Conservation (phyloP, 2,329 filamentous ascomycete species). For the Botrytis fragariae region DNA sequence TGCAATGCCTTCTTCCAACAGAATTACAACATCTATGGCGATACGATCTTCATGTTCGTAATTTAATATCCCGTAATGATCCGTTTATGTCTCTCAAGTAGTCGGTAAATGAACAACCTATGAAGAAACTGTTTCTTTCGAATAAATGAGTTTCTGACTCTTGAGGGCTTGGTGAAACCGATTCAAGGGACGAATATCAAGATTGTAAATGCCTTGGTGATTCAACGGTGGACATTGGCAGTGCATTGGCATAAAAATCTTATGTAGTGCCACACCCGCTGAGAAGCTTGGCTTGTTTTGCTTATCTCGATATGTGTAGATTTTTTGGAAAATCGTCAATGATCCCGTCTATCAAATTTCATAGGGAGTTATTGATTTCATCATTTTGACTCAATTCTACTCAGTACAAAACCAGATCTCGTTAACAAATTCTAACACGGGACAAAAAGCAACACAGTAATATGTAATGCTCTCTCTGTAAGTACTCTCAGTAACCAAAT, state of each 20-base stretch:
- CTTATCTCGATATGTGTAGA: neutral
- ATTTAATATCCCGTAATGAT: neutral
- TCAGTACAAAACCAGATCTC: neutral
- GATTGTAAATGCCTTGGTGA: neutral
- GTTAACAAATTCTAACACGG: rapidly evolving
- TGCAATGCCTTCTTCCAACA: neutral
- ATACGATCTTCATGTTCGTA: slow-evolving; percentile 5
- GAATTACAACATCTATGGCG: slow-evolving; percentile 4
- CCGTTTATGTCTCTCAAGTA: neutral
- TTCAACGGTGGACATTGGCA: neutral
- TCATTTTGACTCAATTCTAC: neutral
- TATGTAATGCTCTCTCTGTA: neutral
- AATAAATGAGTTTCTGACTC: neutral
- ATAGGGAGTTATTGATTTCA: neutral
- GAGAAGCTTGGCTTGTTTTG: neutral
- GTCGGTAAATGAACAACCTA: neutral
- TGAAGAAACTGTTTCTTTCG: neutral
- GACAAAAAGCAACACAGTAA: neutral
- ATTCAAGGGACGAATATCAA: neutral
- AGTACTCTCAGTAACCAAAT: no score
- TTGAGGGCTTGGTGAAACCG: neutral
- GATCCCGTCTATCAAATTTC: neutral
- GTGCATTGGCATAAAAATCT: neutral
- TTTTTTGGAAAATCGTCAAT: neutral
- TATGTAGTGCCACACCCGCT: neutral